Base-by-base conservation (phyloP, 805 yeast species). In the Pichia cabralensis region DNA sequence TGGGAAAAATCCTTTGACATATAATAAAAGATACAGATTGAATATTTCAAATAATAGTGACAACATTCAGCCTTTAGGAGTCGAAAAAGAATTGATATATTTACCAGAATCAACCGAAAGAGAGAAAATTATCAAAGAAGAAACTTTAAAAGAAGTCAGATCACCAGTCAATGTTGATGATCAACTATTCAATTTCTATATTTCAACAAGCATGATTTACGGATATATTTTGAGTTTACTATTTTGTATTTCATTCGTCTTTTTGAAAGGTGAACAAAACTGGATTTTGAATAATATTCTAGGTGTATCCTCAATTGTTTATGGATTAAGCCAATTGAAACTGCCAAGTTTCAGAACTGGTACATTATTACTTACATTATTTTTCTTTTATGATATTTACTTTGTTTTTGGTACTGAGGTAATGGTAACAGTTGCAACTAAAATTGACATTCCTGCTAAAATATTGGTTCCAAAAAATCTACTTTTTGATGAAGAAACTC, bases 361-460 rank as follows among this genome's bases (percentile, higher is more conserved):
- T 3, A 46, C 60, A 12, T 41, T 69, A 9, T 47, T 76, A 22
- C 54, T 79, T 17, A 38, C 45, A 3, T 69, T 69, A 3, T 62
- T 79, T 28, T 75, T 77, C 45, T 42, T 69, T 26, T 79, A 78
- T 50, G 86, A 79, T 49, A 62, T 75, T 26, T 76, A 67, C 49
- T 79, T 79, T 55, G 86, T 79, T 1, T 80, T 76, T 52, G 71
- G 67, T 5, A 65, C 81, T 0, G 63, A 67, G 22, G 60, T 75
- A 5, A 79, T 79, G 86, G 59, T 65, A 25, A 61, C 71, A 1
- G 85, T 77, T 14, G 85, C 84, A 6, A 62, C 65, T 3, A 48
- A 50, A 6, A 44, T 77, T 16, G 69, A 72, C 4, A 58, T 71
- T n/a, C 85, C 85, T 1, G 59, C 66, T 30, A 72, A 69, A 42